Base-by-base conservation (phyloP, 2,329 filamentous ascomycete genomes). In the Fusarium pseudocircinatum region DNA sequence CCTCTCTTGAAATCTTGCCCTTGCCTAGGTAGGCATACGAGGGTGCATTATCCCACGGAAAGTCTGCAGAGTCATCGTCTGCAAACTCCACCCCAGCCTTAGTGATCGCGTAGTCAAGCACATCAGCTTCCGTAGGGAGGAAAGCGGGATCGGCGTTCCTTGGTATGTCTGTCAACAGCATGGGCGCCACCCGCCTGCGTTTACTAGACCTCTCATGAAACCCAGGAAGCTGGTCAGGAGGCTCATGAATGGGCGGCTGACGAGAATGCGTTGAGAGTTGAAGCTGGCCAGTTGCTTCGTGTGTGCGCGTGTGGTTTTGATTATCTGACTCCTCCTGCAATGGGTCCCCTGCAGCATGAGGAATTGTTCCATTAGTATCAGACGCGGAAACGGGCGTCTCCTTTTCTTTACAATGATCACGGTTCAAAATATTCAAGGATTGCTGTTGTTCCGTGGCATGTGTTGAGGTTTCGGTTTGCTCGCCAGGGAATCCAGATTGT, bases 11-110 rank as follows among this genome's bases (percentile, higher is more conserved):
- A 22, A 85, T 67, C 8, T 68, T 78, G 11, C 79, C 80, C 10
- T 72, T 60, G 6, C 84, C 84, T 5, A 85, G 72, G 54, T 85
- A 86, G 7, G 82, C 79, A 37, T 69, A 73, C 6, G 56, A 16
- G 6, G 67, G 28, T 20, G 72, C 72, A 26, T 60, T 49, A 39
- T 80, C 76, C 77, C 77, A 79, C 18, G 67, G 74, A n/a, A 70
- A 65, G 15, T 15, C 40, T 50, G 52, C 37, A 8, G n/a, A 28
- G 18, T 37, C 36, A 22, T 26, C 22, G 15, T 36, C 56, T 18
- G 40, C 24, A 28, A 32, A 39, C 14, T 46, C 14, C 18, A 26
- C 26, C 11, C 28, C 30, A 22, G 26, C 20, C 22, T 60, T 47
- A 12, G 28, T 37, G 22, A 20, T 37, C 24, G 32, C 30, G 22